Evolutionary conservation across 306 rosid species (phyloP).

Genomic region (Pyrus bretschneideri): DNA sequence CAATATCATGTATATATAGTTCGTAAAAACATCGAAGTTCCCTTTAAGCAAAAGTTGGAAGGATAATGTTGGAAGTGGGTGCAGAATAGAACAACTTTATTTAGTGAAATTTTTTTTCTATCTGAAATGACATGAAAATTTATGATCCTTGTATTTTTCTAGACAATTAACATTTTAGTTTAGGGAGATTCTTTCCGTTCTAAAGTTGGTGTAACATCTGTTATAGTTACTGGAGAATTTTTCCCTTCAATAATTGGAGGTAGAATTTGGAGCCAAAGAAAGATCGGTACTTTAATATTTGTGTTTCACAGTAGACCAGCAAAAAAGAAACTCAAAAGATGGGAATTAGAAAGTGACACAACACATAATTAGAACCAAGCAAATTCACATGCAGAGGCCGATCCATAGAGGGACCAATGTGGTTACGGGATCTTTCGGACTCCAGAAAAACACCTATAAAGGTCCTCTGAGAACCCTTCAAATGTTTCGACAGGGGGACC

Average conservation of each 20-base stretch:
- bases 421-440: too few species aligned
- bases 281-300: neutral
- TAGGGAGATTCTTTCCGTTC: neutral
- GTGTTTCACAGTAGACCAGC: neutral
- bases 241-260: neutral
- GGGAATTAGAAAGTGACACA: neutral
- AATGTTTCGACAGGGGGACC: too few species aligned
- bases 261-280: neutral
- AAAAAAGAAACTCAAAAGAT: neutral
- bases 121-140: neutral
- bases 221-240: neutral
- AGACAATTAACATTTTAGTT: neutral
- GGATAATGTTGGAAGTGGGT: neutral
- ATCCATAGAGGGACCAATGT: too few species aligned
- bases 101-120: neutral
- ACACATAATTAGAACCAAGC: too few species aligned
- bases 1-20: neutral
- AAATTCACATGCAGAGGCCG: too few species aligned
- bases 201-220: neutral
- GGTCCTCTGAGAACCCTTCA: too few species aligned
- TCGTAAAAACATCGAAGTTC: neutral
- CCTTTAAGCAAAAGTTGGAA: neutral
- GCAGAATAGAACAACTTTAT: neutral
- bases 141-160: neutral
- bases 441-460: too few species aligned